Base-by-base conservation (phyloP, 306 rosid genomes). In the Urtica urens region DNA sequence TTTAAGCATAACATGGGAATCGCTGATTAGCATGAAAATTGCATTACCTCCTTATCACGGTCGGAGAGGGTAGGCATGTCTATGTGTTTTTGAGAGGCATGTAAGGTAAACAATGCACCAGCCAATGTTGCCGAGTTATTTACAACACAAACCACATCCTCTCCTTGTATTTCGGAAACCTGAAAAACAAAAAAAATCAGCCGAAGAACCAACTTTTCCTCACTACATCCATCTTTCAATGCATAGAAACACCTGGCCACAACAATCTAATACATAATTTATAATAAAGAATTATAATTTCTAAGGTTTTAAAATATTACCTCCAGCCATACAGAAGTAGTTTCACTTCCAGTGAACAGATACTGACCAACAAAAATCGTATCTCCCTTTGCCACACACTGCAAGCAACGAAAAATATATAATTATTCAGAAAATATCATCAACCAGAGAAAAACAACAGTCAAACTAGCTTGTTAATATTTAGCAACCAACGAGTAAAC, bases 241-340 rank as follows among this genome's bases (percentile, higher is more conserved):
- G n/a, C n/a, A n/a, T n/a, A n/a, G n/a, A n/a, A n/a, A n/a, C n/a
- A n/a, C n/a, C n/a, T n/a, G n/a, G n/a, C n/a, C n/a, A n/a, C n/a
- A n/a, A n/a, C n/a, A n/a, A n/a, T n/a, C n/a, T n/a, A n/a, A n/a
- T 5, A 48, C 6, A 48, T 6, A 48, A 12, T 29, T 45, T 27
- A 26, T 14, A 41, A 17, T 56, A 51, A 38, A 28, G 38, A 17
- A 43, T 39, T 27, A 27, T 51, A 52, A 55, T 22, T 44, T 49
- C 52, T 13, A 33, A 6, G 28, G 53, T 27, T 38, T 59, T 16
- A 27, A 35, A 38, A 18, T 23, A 23, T 56, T 80, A 92, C 99
- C 99, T 92, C 99, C 58, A 92, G 77, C 99, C 99, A 92, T 6
- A 80, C 96, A 64, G 99, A 85, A 58, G 99, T 92, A 53, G 99